Conservation (phyloP, 2,329 filamentous ascomycete species). For the Aspergillus unguis region DNA sequence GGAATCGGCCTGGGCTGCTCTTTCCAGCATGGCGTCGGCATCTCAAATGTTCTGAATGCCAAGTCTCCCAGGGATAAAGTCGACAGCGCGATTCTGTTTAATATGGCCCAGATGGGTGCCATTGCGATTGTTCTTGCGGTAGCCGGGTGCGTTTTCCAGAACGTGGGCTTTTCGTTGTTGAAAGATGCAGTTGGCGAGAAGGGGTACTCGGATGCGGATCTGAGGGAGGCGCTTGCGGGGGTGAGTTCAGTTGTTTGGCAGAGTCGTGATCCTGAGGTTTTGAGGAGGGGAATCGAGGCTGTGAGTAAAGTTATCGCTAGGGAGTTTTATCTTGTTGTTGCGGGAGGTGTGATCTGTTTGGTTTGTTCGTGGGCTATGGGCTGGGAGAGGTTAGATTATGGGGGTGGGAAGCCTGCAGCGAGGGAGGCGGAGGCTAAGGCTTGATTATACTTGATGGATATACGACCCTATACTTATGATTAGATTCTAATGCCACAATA, state of each 20-base stretch:
- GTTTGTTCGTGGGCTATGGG: slow-evolving; percentile 9
- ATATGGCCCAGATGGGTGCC: slow-evolving; percentile 12
- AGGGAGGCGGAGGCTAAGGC: neutral
- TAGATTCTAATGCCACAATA: no score
- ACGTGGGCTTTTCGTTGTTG: slow-evolving; percentile 7
- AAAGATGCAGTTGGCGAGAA: slow-evolving; percentile 1
- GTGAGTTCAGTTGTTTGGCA: slow-evolving; percentile 12
- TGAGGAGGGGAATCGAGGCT: neutral
- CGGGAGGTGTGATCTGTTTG: slow-evolving; percentile 8
- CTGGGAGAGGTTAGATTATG: slow-evolving; percentile 9
- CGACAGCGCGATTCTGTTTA: slow-evolving; percentile 8
- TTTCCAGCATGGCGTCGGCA: slow-evolving; percentile 15
- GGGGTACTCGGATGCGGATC: slow-evolving; percentile 6
- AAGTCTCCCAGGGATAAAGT: slow-evolving; percentile 9
- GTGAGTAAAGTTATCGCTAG: slow-evolving; percentile 9
- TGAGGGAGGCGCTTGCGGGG: slow-evolving; percentile 10
- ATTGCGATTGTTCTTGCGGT: slow-evolving; percentile 6
- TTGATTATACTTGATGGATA: neutral
- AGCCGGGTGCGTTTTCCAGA: slow-evolving; percentile 13
- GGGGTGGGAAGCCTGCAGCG: neutral
- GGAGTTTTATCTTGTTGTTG: slow-evolving; percentile 14
- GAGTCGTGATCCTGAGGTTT: neutral
- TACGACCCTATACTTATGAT: no score
- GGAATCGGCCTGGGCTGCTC: slow-evolving; percentile 12
- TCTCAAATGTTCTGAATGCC: slow-evolving; percentile 11